Evolutionary conservation across 805 yeast genomes (phyloP).

Genomic region (Limtongia smithiae): DNA sequence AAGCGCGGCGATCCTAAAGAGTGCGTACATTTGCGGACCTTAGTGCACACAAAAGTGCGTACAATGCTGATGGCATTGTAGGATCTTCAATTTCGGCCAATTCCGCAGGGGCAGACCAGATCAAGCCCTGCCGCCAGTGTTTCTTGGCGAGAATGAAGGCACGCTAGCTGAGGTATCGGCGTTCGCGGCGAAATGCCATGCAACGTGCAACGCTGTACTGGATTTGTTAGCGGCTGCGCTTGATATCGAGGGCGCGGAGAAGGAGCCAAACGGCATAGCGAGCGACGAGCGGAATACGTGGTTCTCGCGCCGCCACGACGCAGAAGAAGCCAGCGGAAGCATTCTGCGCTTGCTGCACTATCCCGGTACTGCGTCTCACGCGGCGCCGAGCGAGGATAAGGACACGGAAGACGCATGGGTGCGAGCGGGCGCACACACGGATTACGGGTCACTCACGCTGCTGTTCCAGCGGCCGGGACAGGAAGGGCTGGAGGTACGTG

Average conservation of each 20-base stretch:
- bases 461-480: constrained; percentile 67
- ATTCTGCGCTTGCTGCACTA: constrained; percentile 69
- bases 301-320: constrained; percentile 60
- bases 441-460: constrained; percentile 72
- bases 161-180: constrained; percentile 38
- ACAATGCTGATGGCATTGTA: not conserved
- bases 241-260: constrained; percentile 52
- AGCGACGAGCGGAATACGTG: constrained; percentile 45
- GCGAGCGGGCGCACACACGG: constrained; percentile 85
- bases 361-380: constrained; percentile 46
- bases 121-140: constrained; percentile 52
- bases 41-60: constrained; percentile 36
- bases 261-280: constrained; percentile 39
- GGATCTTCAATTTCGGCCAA: constrained; percentile 62
- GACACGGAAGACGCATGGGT: constrained; percentile 37
- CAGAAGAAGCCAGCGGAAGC: constrained; percentile 54
- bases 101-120: constrained; percentile 42
- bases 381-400: no score
- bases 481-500: constrained; percentile 66
- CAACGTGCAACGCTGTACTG: constrained; percentile 50
- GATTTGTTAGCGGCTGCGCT: constrained; percentile 59
- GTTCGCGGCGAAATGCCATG: constrained; percentile 45
- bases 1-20: constrained; percentile 45
- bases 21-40: constrained; percentile 8
- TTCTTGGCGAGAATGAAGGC: constrained; percentile 45